Evolutionary conservation across 495 filamentous ascomycete genomes (phyloP).

Genomic region (Rhypophila decipiens): DNA sequence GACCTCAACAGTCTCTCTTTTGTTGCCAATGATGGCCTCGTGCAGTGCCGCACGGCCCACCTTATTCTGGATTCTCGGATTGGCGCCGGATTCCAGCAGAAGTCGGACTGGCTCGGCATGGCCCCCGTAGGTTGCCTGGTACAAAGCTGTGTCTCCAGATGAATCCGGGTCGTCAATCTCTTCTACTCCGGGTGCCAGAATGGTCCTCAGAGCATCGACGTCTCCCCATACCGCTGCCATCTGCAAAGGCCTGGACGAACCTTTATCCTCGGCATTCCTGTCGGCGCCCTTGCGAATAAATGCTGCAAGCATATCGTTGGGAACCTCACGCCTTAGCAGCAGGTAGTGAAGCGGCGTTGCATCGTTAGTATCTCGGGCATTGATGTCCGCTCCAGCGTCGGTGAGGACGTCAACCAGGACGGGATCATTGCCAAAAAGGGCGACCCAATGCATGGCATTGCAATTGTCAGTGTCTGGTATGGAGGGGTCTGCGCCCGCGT

Average conservation of each 20-base stretch:
- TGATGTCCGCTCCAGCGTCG: neutral
- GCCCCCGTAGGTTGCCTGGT: slow-evolving; percentile 4
- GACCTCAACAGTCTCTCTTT: slow-evolving; percentile 37
- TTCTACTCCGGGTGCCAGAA: neutral
- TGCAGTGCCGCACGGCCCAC: slow-evolving; percentile 48
- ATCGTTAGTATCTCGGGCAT: neutral
- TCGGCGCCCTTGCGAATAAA: neutral
- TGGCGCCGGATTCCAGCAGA: slow-evolving; percentile 20
- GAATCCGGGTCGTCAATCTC: slow-evolving; percentile 17
- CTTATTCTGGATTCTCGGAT: slow-evolving; percentile 36
- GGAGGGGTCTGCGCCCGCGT: no score
- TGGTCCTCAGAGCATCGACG: neutral
- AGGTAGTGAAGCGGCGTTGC: neutral
- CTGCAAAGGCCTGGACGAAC: neutral
- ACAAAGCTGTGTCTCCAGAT: slow-evolving; percentile 13
- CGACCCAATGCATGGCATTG: neutral
- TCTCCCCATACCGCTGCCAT: neutral
- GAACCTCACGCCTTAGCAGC: neutral
- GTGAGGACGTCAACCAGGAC: neutral
- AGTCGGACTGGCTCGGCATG: slow-evolving; percentile 3
- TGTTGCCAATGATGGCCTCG: slow-evolving; percentile 43
- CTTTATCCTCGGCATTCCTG: neutral
- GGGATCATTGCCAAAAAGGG: neutral
- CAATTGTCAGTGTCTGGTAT: no score
- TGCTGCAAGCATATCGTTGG: neutral